Evolutionary conservation across 768 basidiomycete genomes (phyloP), one percentile per base, ranked within the genome.

Genomic region (Agaricus subrufescens): DNA sequence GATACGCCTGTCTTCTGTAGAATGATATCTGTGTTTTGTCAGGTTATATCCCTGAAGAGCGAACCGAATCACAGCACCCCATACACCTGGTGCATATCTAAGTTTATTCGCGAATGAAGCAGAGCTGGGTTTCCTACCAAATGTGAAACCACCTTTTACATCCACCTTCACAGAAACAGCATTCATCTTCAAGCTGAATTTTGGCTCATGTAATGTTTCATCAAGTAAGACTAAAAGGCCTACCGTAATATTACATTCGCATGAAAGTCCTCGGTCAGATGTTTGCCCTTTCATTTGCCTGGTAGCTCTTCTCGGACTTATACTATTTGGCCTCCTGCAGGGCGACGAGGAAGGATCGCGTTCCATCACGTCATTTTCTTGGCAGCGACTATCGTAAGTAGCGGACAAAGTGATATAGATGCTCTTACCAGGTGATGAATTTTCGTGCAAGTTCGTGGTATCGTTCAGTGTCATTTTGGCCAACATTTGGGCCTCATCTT

Each of bases 91-190:
- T 3, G 7, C 14, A 5, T 7, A 19, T 19, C 10, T 37, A 34
- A 37, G 48, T 19, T 23, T n/a, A 7, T 38, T 4, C 40, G n/a
- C n/a, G 6, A 42, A 3, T 30, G 50, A 31, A 43, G 47, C 30
- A 27, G 10, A 49, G 19, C 34, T 46, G 52, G 40, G 43, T 48
- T 43, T 65, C 80, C 52, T 53, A 90, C 90, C 90, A 93, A 43
- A 84, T 62, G 66, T 93, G 91, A 65, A 80, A 86, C 89, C 89
- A 91, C 56, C 73, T 78, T 15, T 73, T 73, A 67, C 91, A 91
- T n/a, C 76, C 81, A 8, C 83, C 84, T 57, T 91, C 88, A 63
- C 90, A 93, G 54, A 81, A 76, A 54, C 82, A 77, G 29, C 61
- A 63, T 25, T 78, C 74, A 59, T 86, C 86, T 29, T 85, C 83